Evolutionary conservation across 140 eudicot species (phyloP), one percentile per base, ranked within the genome.

Genomic region (Flaveria floridana): DNA sequence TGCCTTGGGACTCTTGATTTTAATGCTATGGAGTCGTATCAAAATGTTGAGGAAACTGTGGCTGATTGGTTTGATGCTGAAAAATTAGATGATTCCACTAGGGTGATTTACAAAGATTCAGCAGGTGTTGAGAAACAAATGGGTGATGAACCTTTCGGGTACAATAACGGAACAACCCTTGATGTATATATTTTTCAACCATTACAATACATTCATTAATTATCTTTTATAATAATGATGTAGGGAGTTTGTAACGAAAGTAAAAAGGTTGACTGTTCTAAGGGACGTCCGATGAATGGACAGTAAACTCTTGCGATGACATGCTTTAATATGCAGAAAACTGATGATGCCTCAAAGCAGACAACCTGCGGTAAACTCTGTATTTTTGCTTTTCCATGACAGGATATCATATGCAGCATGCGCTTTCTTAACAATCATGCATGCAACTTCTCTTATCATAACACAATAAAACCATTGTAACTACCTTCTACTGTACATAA

Each of bases 71-170:
- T 87, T 70, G 86, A 86, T 11, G 73, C 85, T 3, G 87, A 83
- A 80, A 82, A 81, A 76, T 84, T 81, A 25, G 84, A 84, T 51
- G 74, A 80, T 81, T 46, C 65, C 18, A 67, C 80, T 23, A 76
- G 41, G 57, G 89, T 87, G 65, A 46, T 81, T 55, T 89, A 87
- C 63, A 75, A 78, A n/a, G 89, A 87, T 85, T 87, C 83, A 4
- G 57, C 79, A 19, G 89, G 91, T 75, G 78, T 74, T 46, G 82
- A 81, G 55, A 89, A 85, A 70, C 85, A 72, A 76, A 65, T 70
- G 68, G 90, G 96, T 57, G 86, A 85, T 72, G 91, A 87, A 72
- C 90, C 87, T 11, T 89, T 83, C 89, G 65, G 93, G 96, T 89
- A 71, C 63, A 18, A 23, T 23, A 23, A 56, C 28, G 0, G 14